Evolutionary conservation across 257 asterid genomes (phyloP).

Genomic region (Nicotiana obtusifolia): DNA sequence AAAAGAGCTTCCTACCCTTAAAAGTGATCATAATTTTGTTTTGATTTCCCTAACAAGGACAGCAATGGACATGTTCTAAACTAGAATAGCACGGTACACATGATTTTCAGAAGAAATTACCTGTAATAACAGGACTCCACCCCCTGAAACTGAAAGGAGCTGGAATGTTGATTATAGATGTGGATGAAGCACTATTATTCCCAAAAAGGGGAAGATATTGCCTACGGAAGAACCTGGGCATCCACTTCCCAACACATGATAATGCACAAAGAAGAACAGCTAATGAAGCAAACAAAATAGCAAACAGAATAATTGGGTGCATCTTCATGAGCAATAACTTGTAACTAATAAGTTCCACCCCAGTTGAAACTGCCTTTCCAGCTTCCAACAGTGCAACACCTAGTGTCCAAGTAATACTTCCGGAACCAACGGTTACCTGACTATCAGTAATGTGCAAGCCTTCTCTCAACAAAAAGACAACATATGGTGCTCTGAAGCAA

Average conservation of each 20-base stretch:
- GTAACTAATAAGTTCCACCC: conserved; percentile 37
- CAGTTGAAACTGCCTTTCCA: conserved; percentile 57
- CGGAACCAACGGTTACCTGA: conserved; percentile 68
- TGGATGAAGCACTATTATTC: conserved; percentile 44
- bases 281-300: conserved; percentile 45
- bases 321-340: conserved; percentile 44
- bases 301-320: conserved; percentile 37
- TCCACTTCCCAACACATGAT: conserved; percentile 28
- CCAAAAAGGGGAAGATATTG: conserved; percentile 66
- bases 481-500: conserved; percentile 71
- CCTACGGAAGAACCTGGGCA: conserved; percentile 49
- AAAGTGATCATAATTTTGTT: not conserved
- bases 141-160: conserved; percentile 73
- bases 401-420: conserved; percentile 96
- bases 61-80: not conserved
- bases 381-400: conserved; percentile 98
- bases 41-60: not conserved
- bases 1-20: not conserved
- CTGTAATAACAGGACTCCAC: conserved; percentile 88
- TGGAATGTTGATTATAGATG: conserved; percentile 39
- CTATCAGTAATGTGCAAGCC: conserved; percentile 82
- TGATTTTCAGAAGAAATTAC: conserved; percentile 25
- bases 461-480: conserved; percentile 73
- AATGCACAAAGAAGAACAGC: conserved; percentile 50
- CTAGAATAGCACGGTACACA: not conserved